Percentiles rank a stretch among this genome's conserved stretches.
Evolutionary conservation across 495 filamentous ascomycete species (phyloP).

Genomic region (Chaetomium cochliodes): DNA sequence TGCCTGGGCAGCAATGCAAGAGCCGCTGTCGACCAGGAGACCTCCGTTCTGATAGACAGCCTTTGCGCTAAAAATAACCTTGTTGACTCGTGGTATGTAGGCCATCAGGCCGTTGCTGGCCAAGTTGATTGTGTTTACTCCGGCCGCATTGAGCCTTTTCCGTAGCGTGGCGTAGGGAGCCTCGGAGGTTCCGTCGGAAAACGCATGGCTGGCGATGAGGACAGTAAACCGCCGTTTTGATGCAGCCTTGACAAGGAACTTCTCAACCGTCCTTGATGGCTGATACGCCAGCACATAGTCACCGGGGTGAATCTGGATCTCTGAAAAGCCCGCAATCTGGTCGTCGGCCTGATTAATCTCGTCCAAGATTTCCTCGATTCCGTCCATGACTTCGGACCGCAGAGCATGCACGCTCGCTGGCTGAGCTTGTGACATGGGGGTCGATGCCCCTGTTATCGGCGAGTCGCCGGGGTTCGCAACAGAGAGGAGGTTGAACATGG

Average conservation of each 20-base stretch:
- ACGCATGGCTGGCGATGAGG: slow-evolving; percentile 61
- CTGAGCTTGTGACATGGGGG: slow-evolving; percentile 41
- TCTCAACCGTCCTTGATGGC: slow-evolving; percentile 77
- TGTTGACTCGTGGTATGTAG: slow-evolving; percentile 89
- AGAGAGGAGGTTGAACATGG: slow-evolving; percentile 80
- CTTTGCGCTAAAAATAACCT: slow-evolving; percentile 85
- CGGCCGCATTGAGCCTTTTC: slow-evolving; percentile 71
- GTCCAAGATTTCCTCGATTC: slow-evolving; percentile 87
- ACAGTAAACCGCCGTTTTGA: slow-evolving; percentile 84
- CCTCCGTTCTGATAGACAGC: slow-evolving; percentile 84
- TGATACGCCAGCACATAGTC: slow-evolving; percentile 85
- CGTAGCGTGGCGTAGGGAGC: slow-evolving; percentile 54
- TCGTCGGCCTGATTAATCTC: slow-evolving; percentile 86
- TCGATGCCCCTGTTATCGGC: slow-evolving; percentile 46
- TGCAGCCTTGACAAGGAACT: slow-evolving; percentile 80
- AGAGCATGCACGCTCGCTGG: slow-evolving; percentile 55
- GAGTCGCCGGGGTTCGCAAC: slow-evolving; percentile 27
- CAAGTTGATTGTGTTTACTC: slow-evolving; percentile 77
- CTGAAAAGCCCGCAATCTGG: slow-evolving; percentile 79
- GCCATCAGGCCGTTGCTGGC: slow-evolving; percentile 84
- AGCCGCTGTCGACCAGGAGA: slow-evolving; percentile 74
- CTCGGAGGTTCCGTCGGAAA: slow-evolving; percentile 28
- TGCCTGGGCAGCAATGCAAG: slow-evolving; percentile 74
- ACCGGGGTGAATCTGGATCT: slow-evolving; percentile 85
- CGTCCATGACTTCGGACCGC: slow-evolving; percentile 83